Evolutionary conservation across 345 rosid species (phyloP), one percentile per base, ranked within the genome.

Genomic region (Lumnitzera littorea): DNA sequence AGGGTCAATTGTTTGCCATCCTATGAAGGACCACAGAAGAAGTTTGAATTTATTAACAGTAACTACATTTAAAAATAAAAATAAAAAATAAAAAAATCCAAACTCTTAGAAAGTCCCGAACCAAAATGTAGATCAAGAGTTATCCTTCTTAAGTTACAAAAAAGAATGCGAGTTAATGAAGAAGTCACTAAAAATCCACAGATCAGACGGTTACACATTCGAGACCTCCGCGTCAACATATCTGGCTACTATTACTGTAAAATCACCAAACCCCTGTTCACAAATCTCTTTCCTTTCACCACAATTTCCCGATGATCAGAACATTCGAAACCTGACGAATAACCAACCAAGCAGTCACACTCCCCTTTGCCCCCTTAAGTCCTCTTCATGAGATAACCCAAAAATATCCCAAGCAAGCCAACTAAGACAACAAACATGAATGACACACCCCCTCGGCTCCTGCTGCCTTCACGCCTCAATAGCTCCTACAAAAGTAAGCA

Each of bases 361-460:
- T 58, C 20, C n/a, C 14, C 53, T 43, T 7, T 60, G 63, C 46
- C 41, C 41, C 6, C 41, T 75, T 70, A 83, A 11, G 85, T 67
- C 73, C 66, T 82, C 84, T 84, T 86, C 83, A 82, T 62, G 60
- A 84, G 50, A 51, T 82, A 87, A 25, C 94, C 94, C 77, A 84
- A 55, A 46, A 87, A 27, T 63, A 87, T 56, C 69, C 94, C 86
- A 0, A 87, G 78, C 72, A 87, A 56, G 51, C 86, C 89, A 48
- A 84, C 69, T 17, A 84, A 43, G 64, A 82, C 60, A 61, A 87
- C 83, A 60, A 84, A 67, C 74, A 76, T 66, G 57, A 73, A 68
- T 0, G 90, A 82, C 49, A 80, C 68, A 41, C 86, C 84, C 14
- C 71, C 80, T 0, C 61, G 66, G 67, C 60, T 75, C 72, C 71